Base-by-base conservation (phyloP, 441 rosid species). In the Aleurites moluccanus region DNA sequence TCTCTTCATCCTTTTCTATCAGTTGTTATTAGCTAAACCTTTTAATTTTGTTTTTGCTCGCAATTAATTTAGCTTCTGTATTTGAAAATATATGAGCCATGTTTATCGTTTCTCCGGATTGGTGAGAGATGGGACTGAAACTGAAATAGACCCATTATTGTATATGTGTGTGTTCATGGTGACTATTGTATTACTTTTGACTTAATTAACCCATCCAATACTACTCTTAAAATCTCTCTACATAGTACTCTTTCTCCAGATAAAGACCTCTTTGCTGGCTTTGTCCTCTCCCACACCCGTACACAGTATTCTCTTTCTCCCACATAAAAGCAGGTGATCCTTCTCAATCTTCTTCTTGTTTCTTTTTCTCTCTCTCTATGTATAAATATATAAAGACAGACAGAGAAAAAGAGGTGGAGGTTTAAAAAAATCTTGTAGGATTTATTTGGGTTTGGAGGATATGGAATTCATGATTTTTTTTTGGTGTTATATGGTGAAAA, bases 121-220 rank as follows among this genome's bases (percentile, higher is more conserved):
- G 68, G 55, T 63, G 70, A 21, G 73, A 75, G 74, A 72, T 72
- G 80, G 73, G 75, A 81, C 80, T 27, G 44, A 73, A 73, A 79
- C 74, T 77, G 75, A 50, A 50, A 47, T 47, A 53, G 40, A 40
- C n/a, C 16, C 11, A 57, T 35, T n/a, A 25, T 2, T 2, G 4
- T 33, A 11, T 53, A 9, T 47, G 15, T 25, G 45, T 28, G 40
- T 38, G 8, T 38, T 35, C 47, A 15, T 69, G 73, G 33, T 69
- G 49, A 14, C 21, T 6, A 14, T 55, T 6, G 72, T 57, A 38
- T 23, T 57, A 1, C 27, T 55, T 44, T 44, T 15, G 30, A 44
- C 55, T 21, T 18, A 42, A 70, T 55, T n/a, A 55, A n/a, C 25
- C 45, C 14, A 18, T 33, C 33, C 15, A 7, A 35, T 44, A 44